Evolutionary conservation across 768 basidiomycete genomes (phyloP).

Genomic region (Pisolithus orientalis): DNA sequence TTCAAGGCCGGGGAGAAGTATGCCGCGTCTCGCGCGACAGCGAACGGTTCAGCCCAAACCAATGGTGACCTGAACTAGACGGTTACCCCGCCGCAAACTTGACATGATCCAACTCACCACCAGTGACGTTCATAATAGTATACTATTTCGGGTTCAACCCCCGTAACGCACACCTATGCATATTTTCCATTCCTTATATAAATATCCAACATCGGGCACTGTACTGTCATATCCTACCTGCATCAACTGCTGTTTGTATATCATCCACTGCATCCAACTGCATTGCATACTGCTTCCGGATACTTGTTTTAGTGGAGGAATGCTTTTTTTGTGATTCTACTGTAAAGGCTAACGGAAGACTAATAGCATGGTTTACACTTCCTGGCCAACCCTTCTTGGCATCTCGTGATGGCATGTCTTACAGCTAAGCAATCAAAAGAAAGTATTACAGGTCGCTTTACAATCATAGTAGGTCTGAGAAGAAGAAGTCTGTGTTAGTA

Average conservation of each 20-base stretch:
- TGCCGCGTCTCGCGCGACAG: constrained; percentile 31
- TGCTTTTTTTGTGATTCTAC: constrained; percentile 12
- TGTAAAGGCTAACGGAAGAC: constrained; percentile 12
- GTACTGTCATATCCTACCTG: constrained; percentile 2
- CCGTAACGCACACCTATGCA: constrained; percentile 43
- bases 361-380: constrained; percentile 17
- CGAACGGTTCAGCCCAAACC: constrained; percentile 22
- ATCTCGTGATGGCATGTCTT: constrained; percentile 7
- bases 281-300: constrained; percentile 25
- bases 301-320: constrained; percentile 13
- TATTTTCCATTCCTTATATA: constrained; percentile 4
- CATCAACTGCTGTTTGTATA: constrained; percentile 24
- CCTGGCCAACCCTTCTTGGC: constrained; percentile 7
- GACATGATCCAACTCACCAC: constrained; percentile 26
- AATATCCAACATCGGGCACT: constrained; percentile 14
- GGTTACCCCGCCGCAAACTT: not conserved
- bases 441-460: constrained; percentile 7
- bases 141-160: constrained; percentile 79
- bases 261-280: constrained; percentile 53
- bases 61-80: constrained; percentile 33
- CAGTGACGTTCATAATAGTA: constrained; percentile 16
- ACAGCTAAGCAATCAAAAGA: constrained; percentile 5
- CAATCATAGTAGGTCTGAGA: constrained; percentile 54
- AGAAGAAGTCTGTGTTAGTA: constrained; percentile 77
- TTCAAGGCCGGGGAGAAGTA: constrained; percentile 67